Evolutionary conservation across 2,329 filamentous ascomycete species (phyloP).

Genomic region (Aspergillus ochraceus): DNA sequence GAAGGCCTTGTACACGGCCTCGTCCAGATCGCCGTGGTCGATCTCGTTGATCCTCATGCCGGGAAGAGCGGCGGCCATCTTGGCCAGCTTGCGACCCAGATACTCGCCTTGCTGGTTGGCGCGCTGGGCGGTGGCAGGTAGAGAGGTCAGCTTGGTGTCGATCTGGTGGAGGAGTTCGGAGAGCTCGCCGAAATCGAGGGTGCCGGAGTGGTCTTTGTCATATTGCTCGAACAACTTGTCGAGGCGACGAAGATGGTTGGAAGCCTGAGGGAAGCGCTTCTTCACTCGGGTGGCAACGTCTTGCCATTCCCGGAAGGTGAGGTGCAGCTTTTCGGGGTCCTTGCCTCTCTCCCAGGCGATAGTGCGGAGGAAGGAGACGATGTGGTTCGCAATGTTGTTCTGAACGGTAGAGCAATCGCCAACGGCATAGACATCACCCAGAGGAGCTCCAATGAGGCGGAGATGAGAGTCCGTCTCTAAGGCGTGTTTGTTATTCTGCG

Average conservation of each 20-base stretch:
- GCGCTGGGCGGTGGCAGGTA: constrained; percentile 93
- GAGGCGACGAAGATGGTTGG: constrained; percentile 80
- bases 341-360: constrained; percentile 89
- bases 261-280: constrained; percentile 86
- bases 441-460: constrained; percentile 79
- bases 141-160: constrained; percentile 87
- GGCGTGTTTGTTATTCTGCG: constrained; percentile 85
- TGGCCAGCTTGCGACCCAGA: constrained; percentile 90
- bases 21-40: constrained; percentile 84
- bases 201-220: constrained; percentile 89
- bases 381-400: constrained; percentile 91
- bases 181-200: constrained; percentile 90
- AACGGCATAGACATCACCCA: constrained; percentile 94
- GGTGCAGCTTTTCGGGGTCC: constrained; percentile 82
- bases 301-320: constrained; percentile 88
- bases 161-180: constrained; percentile 86
- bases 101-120: constrained; percentile 96
- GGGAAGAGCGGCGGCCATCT: constrained; percentile 73
- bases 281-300: constrained; percentile 79
- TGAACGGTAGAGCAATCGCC: constrained; percentile 96
- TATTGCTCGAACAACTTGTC: constrained; percentile 91
- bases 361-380: constrained; percentile 84
- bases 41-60: constrained; percentile 79
- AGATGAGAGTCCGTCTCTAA: constrained; percentile 94
- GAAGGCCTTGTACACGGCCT: constrained; percentile 90